phyloP scores from a whole-genome alignment of 2,329 filamentous ascomycete genomes.

The Claviceps sp. region DNA sequence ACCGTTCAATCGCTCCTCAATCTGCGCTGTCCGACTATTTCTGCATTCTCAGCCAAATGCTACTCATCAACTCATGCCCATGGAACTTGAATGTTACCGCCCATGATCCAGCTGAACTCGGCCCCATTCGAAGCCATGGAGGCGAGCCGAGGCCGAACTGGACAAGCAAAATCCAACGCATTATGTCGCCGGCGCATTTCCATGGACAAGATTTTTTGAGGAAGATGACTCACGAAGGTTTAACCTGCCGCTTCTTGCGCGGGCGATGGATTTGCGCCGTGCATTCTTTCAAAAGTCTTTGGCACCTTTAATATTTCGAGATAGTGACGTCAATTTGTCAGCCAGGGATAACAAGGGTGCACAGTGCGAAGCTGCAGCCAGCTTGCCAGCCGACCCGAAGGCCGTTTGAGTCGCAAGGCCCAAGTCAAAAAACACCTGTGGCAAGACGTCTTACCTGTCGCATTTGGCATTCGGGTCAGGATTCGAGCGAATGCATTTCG shows the following conservation, averaged over 20 bases:
- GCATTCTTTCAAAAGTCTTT: conserved; percentile 34
- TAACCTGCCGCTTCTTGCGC: conserved; percentile 36
- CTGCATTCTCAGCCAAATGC: no score
- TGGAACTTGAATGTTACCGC: no score
- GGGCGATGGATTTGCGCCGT: conserved; percentile 32
- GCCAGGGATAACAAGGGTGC: not conserved
- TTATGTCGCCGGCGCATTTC: not conserved
- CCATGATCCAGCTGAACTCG: no score
- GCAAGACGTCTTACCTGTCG: conserved; percentile 25
- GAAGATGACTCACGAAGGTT: conserved; percentile 31
- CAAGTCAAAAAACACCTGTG: no score
- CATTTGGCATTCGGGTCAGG: conserved; percentile 25
- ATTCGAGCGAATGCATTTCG: conserved; percentile 34
- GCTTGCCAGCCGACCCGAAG: no score
- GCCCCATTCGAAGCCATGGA: no score
- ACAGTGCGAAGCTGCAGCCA: not conserved
- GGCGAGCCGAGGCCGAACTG: no score
- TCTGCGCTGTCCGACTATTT: conserved; percentile 32
- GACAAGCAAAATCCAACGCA: no score
- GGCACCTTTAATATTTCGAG: conserved; percentile 23
- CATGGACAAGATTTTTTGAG: not conserved
- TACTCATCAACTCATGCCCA: no score
- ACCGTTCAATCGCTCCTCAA: conserved; percentile 35
- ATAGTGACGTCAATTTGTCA: not conserved
- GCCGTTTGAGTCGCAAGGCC: no score